Evolutionary conservation across 805 yeast species (phyloP).

Genomic region (Saccharomyces paradoxus): DNA sequence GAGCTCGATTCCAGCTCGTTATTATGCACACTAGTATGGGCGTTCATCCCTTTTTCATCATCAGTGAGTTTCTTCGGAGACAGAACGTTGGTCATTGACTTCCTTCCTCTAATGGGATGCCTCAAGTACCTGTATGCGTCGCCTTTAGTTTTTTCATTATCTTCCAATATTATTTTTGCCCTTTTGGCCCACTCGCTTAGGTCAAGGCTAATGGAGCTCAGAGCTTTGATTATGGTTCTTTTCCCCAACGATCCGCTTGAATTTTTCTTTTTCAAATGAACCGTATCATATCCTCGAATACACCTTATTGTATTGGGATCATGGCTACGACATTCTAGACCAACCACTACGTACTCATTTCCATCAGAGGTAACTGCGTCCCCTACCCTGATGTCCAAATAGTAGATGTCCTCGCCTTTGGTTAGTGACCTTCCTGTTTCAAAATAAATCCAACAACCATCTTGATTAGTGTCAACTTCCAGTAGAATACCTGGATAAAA

Average conservation of each 20-base stretch:
- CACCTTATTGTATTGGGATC: slow-evolving; percentile 37
- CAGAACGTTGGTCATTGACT: neutral
- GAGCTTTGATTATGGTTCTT: slow-evolving; percentile 13
- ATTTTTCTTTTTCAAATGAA: slow-evolving; percentile 31
- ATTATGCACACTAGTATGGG: neutral
- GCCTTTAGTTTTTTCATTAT: slow-evolving; percentile 7
- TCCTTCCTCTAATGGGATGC: slow-evolving; percentile 20
- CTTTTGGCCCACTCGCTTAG: slow-evolving; percentile 31
- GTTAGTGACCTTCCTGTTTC: slow-evolving; percentile 14
- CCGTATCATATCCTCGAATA: slow-evolving; percentile 52
- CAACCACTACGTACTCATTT: slow-evolving; percentile 38
- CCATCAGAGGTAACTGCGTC: slow-evolving; percentile 39
- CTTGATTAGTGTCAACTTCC: slow-evolving; percentile 13
- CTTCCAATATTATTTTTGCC: slow-evolving; percentile 22
- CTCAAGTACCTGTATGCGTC: slow-evolving; percentile 11
- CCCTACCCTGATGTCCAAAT: slow-evolving; percentile 50
- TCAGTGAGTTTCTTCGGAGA: neutral
- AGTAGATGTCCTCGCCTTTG: slow-evolving; percentile 30
- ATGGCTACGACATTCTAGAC: slow-evolving; percentile 30
- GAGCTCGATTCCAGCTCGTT: neutral
- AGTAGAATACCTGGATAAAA: slow-evolving; percentile 44
- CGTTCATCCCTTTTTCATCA: neutral
- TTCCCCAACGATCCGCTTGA: slow-evolving; percentile 16
- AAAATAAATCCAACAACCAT: slow-evolving; percentile 15
- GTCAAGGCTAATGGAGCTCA: slow-evolving; percentile 29